A percentile compares a stretch with the other conserved stretches of the same genome.
Evolutionary conservation across 73 alveolate genomes (phyloP).

Genomic region (Paramecium caudatum): DNA sequence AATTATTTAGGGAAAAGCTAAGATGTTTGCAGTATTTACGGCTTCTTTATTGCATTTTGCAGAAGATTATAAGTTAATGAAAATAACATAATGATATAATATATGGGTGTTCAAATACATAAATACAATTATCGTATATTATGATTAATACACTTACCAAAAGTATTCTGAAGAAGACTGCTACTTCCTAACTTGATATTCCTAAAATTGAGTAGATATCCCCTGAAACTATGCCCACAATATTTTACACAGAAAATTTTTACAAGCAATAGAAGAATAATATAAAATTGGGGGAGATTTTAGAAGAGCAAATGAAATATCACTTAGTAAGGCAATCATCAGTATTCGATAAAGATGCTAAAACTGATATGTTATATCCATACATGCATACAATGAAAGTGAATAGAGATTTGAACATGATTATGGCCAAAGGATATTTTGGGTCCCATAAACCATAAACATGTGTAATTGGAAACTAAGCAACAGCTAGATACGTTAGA

Average conservation of each 20-base stretch:
- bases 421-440: neutral
- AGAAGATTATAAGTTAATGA: slow-evolving; percentile 71
- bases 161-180: too few relatives aligned
- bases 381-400: neutral
- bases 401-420: slow-evolving; percentile 2
- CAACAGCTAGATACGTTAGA: neutral
- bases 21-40: slow-evolving; percentile 68
- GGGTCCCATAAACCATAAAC: slow-evolving; percentile 1
- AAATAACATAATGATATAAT: too few relatives aligned
- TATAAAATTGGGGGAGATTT: neutral
- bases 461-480: neutral
- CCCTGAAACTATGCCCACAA: too few relatives aligned
- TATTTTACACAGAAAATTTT: neutral
- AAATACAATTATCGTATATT: too few relatives aligned
- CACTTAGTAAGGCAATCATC: neutral
- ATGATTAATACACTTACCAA: too few relatives aligned
- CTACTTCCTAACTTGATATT: too few relatives aligned
- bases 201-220: too few relatives aligned
- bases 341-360: neutral
- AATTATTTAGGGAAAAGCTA: slow-evolving; percentile 45
- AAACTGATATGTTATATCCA: slow-evolving; percentile 30
- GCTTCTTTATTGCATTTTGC: slow-evolving; percentile 74
- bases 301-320: neutral
- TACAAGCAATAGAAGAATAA: neutral
- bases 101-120: too few relatives aligned